Evolutionary conservation across 805 yeast species (phyloP).

Genomic region (Alloascoidea africana): DNA sequence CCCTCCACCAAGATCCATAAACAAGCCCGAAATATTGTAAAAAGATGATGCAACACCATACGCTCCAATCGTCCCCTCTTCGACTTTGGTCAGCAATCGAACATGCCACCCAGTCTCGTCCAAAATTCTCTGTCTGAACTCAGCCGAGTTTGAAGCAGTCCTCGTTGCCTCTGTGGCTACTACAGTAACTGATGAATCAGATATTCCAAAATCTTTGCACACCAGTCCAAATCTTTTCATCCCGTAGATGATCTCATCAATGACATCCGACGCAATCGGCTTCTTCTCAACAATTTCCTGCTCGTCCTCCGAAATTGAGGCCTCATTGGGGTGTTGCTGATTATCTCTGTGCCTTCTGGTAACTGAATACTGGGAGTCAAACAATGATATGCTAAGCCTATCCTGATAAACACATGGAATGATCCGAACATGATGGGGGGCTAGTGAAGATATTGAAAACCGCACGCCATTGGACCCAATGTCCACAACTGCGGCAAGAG

Average conservation of each 20-base stretch:
- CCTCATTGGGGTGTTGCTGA: slow-evolving; percentile 1
- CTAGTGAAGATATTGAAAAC: slow-evolving; percentile 55
- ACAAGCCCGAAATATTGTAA: slow-evolving; percentile 48
- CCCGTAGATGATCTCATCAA: slow-evolving; percentile 43
- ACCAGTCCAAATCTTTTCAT: slow-evolving; percentile 54
- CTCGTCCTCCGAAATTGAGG: too few species aligned
- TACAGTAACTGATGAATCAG: slow-evolving; percentile 36
- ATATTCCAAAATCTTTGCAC: slow-evolving; percentile 64
- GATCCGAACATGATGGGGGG: slow-evolving; percentile 55
- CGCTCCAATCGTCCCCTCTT: slow-evolving; percentile 54
- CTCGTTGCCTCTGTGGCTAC: slow-evolving; percentile 68
- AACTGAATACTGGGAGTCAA: slow-evolving; percentile 39
- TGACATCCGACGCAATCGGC: slow-evolving; percentile 43
- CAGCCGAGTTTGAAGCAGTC: slow-evolving; percentile 48
- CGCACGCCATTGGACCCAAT: slow-evolving; percentile 67
- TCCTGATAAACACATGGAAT: slow-evolving; percentile 72
- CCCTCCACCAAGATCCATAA: slow-evolving; percentile 65
- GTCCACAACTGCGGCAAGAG: slow-evolving; percentile 53
- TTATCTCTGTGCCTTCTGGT: slow-evolving; percentile 11
- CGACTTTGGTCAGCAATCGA: slow-evolving; percentile 39
- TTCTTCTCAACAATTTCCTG: slow-evolving; percentile 18
- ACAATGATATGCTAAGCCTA: slow-evolving; percentile 52
- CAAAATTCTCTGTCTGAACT: slow-evolving; percentile 37
- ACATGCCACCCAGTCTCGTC: slow-evolving; percentile 57
- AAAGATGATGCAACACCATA: slow-evolving; percentile 66